These are phyloP conservation scores for Niebla homalea DNA, from an alignment of 495 filamentous ascomycete genomes.

Conservation along the genomic window DNA sequence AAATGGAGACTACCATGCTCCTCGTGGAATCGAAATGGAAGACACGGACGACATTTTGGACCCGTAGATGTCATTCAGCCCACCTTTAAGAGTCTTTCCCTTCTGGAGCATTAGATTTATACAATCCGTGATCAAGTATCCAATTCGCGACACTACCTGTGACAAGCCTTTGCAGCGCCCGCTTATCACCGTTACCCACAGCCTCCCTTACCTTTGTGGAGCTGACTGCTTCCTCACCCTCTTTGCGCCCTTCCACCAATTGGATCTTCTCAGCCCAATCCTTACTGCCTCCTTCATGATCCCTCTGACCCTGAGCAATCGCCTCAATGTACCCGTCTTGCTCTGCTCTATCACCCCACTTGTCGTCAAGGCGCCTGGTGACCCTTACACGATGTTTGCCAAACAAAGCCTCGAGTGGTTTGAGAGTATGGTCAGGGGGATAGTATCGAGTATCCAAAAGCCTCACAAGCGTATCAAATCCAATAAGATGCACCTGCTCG, in stretches of 20 bases:
- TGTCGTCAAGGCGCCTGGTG: constrained; percentile 52
- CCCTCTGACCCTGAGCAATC: constrained; percentile 36
- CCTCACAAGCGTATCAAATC: constrained; percentile 78
- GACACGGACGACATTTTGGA: too few species aligned
- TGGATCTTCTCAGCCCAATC: constrained; percentile 62
- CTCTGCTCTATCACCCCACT: constrained; percentile 48
- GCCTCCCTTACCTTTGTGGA: constrained; percentile 69
- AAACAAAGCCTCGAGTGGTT: constrained; percentile 55
- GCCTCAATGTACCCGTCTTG: constrained; percentile 45
- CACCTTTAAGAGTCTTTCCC: neutral
- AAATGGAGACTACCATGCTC: too few species aligned
- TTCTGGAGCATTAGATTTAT: constrained; percentile 12
- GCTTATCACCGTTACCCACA: constrained; percentile 35
- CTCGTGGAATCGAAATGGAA: too few species aligned
- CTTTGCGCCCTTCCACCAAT: constrained; percentile 48
- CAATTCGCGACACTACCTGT: constrained; percentile 48
- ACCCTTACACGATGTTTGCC: constrained; percentile 55
- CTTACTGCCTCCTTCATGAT: constrained; percentile 41
- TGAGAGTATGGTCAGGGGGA: constrained; percentile 36
- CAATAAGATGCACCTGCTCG: constrained; percentile 67
- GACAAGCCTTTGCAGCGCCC: constrained; percentile 48
- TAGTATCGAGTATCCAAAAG: constrained; percentile 84
- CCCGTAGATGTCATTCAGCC: too few species aligned
- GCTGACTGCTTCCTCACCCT: constrained; percentile 48
- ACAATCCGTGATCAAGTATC: constrained; percentile 31